Percentiles rank a stretch among this genome's conserved stretches.
Conservation (phyloP, 2,329 filamentous ascomycete species). For the Aspergillus pseudoglaucus region DNA sequence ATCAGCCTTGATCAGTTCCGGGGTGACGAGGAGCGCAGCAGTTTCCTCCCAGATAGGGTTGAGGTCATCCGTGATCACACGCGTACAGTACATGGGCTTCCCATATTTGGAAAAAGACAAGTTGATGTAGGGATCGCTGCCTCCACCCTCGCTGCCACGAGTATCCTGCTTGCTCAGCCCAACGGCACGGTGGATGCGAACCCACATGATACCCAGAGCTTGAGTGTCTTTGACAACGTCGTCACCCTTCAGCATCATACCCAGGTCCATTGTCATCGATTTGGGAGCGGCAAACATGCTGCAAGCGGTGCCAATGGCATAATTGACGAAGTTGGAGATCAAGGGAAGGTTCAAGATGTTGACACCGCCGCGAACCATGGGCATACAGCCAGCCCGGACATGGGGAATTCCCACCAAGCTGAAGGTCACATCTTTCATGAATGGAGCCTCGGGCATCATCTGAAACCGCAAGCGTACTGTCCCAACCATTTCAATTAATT, state of each 20-base stretch:
- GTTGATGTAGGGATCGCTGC: slow-evolving; percentile 93
- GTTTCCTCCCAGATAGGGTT: slow-evolving; percentile 91
- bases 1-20: slow-evolving; percentile 85
- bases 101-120: slow-evolving; percentile 92
- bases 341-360: slow-evolving; percentile 88
- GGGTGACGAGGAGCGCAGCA: slow-evolving; percentile 75
- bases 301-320: slow-evolving; percentile 78
- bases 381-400: slow-evolving; percentile 80
- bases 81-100: slow-evolving; percentile 95
- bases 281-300: slow-evolving; percentile 93
- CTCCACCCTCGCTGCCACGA: slow-evolving; percentile 74
- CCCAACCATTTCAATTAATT: slow-evolving; percentile 82
- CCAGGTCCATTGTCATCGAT: slow-evolving; percentile 83
- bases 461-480: slow-evolving; percentile 77
- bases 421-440: slow-evolving; percentile 84
- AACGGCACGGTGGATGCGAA: slow-evolving; percentile 80
- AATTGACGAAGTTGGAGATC: slow-evolving; percentile 96
- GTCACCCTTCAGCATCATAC: slow-evolving; percentile 85
- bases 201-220: slow-evolving; percentile 82
- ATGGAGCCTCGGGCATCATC: slow-evolving; percentile 84
- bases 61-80: slow-evolving; percentile 89
- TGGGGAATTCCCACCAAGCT: slow-evolving; percentile 92
- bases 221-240: slow-evolving; percentile 80
- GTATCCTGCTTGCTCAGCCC: slow-evolving; percentile 87
- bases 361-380: slow-evolving; percentile 83